Conservation (phyloP, 768 basidiomycete species). For the Pleurotus sapidus region DNA sequence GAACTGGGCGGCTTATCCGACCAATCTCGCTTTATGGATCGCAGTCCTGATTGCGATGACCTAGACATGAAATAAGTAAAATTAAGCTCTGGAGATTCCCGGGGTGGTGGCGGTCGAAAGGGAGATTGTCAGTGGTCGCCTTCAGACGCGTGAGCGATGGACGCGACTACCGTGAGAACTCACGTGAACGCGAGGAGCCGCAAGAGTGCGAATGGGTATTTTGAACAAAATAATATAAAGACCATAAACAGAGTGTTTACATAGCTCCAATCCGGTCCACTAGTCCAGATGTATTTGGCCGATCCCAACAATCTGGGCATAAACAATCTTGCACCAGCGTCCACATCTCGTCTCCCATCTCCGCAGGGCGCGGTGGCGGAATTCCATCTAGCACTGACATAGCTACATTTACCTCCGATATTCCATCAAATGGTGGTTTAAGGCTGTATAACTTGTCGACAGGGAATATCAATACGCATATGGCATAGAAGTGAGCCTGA, state of each 20-base stretch:
- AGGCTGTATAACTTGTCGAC: neutral
- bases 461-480: neutral
- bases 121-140: too few relatives aligned
- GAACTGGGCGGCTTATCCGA: conserved; percentile 41
- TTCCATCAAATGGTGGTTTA: neutral
- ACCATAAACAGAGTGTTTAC: too few relatives aligned
- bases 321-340: neutral
- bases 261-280: neutral
- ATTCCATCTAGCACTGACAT: neutral
- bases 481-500: neutral
- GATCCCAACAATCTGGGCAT: neutral
- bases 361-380: neutral
- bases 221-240: too few relatives aligned
- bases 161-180: neutral
- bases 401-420: neutral
- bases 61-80: conserved; percentile 21
- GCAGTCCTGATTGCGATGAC: conserved; percentile 55
- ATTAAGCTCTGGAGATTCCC: neutral
- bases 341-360: neutral
- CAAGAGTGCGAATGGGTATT: neutral
- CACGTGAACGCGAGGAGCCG: neutral
- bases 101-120: too few relatives aligned
- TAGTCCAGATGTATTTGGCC: neutral
- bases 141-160: neutral
- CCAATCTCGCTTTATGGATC: conserved; percentile 61